A percentile compares a stretch with the other conserved stretches of the same genome.
Evolutionary conservation across 1,284 basidiomycete genomes (phyloP).

Genomic region (Moesziomyces globuligerus): DNA sequence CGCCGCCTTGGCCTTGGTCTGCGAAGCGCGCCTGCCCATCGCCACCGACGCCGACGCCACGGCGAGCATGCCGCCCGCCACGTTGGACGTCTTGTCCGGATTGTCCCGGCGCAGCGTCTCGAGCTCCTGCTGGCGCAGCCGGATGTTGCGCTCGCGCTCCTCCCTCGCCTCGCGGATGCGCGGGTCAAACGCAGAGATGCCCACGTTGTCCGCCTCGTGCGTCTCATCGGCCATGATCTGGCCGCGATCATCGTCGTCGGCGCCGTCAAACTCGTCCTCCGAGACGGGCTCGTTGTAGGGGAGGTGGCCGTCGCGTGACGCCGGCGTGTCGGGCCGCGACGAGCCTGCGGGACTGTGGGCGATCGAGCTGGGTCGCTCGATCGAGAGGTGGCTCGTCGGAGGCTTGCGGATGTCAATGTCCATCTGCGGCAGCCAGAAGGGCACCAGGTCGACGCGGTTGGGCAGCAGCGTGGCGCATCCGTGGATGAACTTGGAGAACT

Average conservation of each 20-base stretch:
- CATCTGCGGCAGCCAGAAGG: slow-evolving; percentile 94
- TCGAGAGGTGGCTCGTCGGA: slow-evolving; percentile 53
- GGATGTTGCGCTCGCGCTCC: slow-evolving; percentile 64
- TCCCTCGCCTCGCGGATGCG: slow-evolving; percentile 60
- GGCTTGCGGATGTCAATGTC: slow-evolving; percentile 72
- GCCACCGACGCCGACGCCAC: slow-evolving; percentile 37
- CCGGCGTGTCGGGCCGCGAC: slow-evolving; percentile 57
- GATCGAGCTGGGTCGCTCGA: slow-evolving; percentile 57
- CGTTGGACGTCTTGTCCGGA: slow-evolving; percentile 44
- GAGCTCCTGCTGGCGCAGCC: slow-evolving; percentile 58
- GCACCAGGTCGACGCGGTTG: slow-evolving; percentile 94
- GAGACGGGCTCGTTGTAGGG: slow-evolving; percentile 64
- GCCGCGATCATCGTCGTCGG: slow-evolving; percentile 53
- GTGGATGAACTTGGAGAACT: slow-evolving; percentile 91
- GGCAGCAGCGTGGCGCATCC: slow-evolving; percentile 93
- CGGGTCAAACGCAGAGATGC: slow-evolving; percentile 61
- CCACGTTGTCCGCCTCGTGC: slow-evolving; percentile 62
- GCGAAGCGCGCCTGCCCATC: slow-evolving; percentile 20
- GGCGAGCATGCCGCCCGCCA: slow-evolving; percentile 44
- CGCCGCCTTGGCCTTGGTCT: slow-evolving; percentile 18
- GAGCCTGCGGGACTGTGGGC: slow-evolving; percentile 39
- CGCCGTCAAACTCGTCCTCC: slow-evolving; percentile 66
- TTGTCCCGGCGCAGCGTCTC: slow-evolving; percentile 54
- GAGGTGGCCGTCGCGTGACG: slow-evolving; percentile 22
- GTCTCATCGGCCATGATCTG: slow-evolving; percentile 54